A percentile compares a stretch with the other conserved stretches of the same genome.
Conservation (phyloP, 352 stramenopile species). For the Peronospora belbahrii region DNA sequence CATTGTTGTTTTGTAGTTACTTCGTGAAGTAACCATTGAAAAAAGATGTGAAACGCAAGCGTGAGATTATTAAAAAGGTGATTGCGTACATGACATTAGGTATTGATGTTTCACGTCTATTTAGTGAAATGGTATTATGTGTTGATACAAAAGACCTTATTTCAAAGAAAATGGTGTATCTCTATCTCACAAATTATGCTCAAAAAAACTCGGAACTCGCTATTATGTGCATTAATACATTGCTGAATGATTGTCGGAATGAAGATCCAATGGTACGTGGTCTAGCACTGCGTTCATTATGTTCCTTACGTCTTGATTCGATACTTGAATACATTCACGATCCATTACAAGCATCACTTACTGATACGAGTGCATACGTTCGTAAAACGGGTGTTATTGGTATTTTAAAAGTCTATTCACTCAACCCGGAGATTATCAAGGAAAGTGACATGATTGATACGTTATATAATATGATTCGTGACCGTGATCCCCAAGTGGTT, state of each 20-base stretch:
- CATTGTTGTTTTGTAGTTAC: slow-evolving; percentile 42
- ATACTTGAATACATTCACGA: slow-evolving; percentile 98
- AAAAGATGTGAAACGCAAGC: slow-evolving; percentile 94
- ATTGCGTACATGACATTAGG: slow-evolving; percentile 99
- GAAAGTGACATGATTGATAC: slow-evolving; percentile 95
- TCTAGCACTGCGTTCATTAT: slow-evolving; percentile 94
- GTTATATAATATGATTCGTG: slow-evolving; percentile 97
- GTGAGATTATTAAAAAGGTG: slow-evolving; percentile 99
- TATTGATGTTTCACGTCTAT: slow-evolving; percentile 98
- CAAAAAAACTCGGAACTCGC: slow-evolving; percentile 97
- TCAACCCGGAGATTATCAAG: slow-evolving; percentile 89
- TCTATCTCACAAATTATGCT: slow-evolving; percentile 99
- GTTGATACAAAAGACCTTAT: slow-evolving; percentile 97
- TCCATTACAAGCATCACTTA: slow-evolving; percentile 87
- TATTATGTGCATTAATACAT: slow-evolving; percentile 99
- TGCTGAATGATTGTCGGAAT: slow-evolving; percentile 98
- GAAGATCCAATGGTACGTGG: slow-evolving; percentile 98
- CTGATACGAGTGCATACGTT: slow-evolving; percentile 96
- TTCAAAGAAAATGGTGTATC: slow-evolving; percentile 99
- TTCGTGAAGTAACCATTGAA: slow-evolving; percentile 96
- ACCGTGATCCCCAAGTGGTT: slow-evolving; percentile 96
- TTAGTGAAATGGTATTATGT: slow-evolving; percentile 98
- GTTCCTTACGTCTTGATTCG: slow-evolving; percentile 92
- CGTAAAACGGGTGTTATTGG: slow-evolving; percentile 98
- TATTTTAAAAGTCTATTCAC: slow-evolving; percentile 95